A percentile compares a stretch with the other conserved stretches of the same genome.
Conservation (phyloP, 1,139 yeast genomes). For the Diutina scorzettiae region DNA sequence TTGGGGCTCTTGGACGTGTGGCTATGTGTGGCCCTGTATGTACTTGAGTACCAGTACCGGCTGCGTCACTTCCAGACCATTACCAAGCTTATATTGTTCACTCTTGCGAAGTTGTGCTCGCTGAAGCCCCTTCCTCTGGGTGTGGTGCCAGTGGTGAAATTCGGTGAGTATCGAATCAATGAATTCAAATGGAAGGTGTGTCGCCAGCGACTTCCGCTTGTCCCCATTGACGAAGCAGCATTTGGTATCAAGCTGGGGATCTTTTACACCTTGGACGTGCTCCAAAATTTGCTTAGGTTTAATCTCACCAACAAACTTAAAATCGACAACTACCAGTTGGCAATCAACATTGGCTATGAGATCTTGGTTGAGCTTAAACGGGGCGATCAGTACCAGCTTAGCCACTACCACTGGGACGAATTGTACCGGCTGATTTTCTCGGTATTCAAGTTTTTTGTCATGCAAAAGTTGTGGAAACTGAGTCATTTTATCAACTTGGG, state of each 20-base stretch:
- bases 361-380: slow-evolving; percentile 11
- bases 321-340: slow-evolving; percentile 19
- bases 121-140: slow-evolving; percentile 16
- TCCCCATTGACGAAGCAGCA: slow-evolving; percentile 17
- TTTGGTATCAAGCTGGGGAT: slow-evolving; percentile 19
- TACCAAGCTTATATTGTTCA: neutral
- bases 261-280: slow-evolving; percentile 26
- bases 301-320: slow-evolving; percentile 27
- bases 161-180: slow-evolving; percentile 17
- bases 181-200: slow-evolving; percentile 32
- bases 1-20: slow-evolving; percentile 22
- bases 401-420: slow-evolving; percentile 10
- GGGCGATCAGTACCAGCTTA: slow-evolving; percentile 8
- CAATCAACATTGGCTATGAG: slow-evolving; percentile 16
- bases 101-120: slow-evolving; percentile 10
- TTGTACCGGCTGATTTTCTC: slow-evolving; percentile 8
- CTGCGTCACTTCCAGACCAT: slow-evolving; percentile 12
- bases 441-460: slow-evolving; percentile 8
- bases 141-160: slow-evolving; percentile 9
- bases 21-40: slow-evolving; percentile 26
- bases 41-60: slow-evolving; percentile 24
- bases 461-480: slow-evolving; percentile 8
- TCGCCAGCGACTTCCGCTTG: slow-evolving; percentile 26
- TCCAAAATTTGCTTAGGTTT: slow-evolving; percentile 26
- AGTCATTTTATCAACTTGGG: slow-evolving; percentile 8